Conservation (phyloP, 192 early-diverging fungal genomes). For the Neocallimastix lanati region DNA sequence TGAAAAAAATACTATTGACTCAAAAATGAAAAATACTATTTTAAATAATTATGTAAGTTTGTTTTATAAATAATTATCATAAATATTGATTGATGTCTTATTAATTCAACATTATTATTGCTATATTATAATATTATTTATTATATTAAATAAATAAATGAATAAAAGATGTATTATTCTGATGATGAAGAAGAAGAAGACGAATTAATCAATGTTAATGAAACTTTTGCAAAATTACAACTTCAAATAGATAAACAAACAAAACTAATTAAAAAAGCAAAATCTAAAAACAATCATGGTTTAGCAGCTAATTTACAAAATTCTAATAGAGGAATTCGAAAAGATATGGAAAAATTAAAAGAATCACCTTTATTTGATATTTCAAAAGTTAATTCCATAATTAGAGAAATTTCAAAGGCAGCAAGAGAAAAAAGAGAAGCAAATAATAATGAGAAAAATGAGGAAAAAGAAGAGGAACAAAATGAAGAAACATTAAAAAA, state of each 20-base stretch:
- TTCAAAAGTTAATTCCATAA: not conserved
- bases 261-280: not conserved
- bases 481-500: not conserved
- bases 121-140: too few relatives aligned
- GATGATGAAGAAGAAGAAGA: not conserved
- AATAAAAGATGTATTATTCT: not conserved
- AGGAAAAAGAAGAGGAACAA: not conserved
- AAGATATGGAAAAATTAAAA: not conserved
- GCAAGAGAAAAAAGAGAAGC: not conserved
- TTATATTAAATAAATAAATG: too few relatives aligned
- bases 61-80: too few relatives aligned
- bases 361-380: not conserved
- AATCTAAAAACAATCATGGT: not conserved
- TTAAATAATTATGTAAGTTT: not conserved
- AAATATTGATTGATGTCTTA: too few relatives aligned
- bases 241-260: not conserved
- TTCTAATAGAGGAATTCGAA: not conserved
- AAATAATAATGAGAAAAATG: not conserved
- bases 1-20: not conserved
- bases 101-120: too few relatives aligned
- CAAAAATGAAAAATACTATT: not conserved
- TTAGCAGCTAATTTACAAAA: not conserved
- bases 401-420: not conserved
- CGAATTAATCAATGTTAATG: not conserved
- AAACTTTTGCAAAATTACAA: not conserved